These are phyloP conservation scores for rapeseed (Brassica napus) DNA, from an alignment of 345 rosid genomes.

Conservation along the genomic window DNA sequence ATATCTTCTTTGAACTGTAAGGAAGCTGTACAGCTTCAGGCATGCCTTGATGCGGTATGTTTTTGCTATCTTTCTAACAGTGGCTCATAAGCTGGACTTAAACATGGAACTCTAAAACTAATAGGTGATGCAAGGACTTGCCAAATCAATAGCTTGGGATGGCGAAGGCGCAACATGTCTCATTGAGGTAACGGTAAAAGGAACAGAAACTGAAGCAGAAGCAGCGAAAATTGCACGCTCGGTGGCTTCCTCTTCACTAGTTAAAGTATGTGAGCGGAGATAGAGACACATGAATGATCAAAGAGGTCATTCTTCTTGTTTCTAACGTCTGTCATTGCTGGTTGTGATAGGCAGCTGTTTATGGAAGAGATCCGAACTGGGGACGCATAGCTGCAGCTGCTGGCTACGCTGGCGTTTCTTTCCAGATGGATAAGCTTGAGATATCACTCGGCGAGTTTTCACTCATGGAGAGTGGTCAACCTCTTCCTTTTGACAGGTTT, in stretches of 20 bases:
- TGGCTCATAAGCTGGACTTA: not conserved
- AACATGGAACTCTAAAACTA: not conserved
- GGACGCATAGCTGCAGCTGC: constrained; percentile 97
- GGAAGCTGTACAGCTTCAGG: constrained; percentile 82
- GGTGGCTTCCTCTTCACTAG: constrained; percentile 93
- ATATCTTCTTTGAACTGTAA: constrained; percentile 61
- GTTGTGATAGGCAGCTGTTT: constrained; percentile 75
- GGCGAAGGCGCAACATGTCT: constrained; percentile 99
- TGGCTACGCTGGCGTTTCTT: constrained; percentile 77
- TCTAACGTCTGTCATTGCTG: constrained; percentile 1
- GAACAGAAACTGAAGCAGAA: constrained; percentile 68
- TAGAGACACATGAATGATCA: not conserved
- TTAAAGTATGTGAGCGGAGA: constrained; percentile 53
- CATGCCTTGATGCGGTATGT: constrained; percentile 71
- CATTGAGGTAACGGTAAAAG: constrained; percentile 81
- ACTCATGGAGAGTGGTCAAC: constrained; percentile 92
- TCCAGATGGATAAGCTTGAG: constrained; percentile 55
- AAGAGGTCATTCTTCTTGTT: constrained; percentile 17
- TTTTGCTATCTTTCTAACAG: not conserved
- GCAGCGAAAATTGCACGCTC: constrained; percentile 91
- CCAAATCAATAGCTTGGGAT: constrained; percentile 99
- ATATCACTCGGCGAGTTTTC: constrained; percentile 77
- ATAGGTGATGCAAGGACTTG: constrained; percentile 99
- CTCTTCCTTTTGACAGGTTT: constrained; percentile 63
- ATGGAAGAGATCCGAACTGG: constrained; percentile 98